Conservation (phyloP, 2,329 filamentous ascomycete species). For the Pseudopyricularia cyperi region DNA sequence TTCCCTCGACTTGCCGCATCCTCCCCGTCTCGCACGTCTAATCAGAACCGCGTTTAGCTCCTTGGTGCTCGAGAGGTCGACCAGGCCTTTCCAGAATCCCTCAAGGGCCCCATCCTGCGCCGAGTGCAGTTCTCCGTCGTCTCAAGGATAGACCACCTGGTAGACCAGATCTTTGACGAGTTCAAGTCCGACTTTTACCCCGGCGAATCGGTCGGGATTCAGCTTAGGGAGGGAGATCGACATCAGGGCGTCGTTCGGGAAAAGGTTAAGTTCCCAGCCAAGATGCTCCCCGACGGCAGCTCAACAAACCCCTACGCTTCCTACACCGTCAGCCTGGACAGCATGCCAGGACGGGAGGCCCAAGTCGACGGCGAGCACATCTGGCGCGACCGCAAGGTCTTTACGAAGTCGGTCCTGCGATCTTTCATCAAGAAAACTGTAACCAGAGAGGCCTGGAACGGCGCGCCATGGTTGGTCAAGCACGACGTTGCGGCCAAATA, state of each 20-base stretch:
- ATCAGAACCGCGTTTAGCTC: constrained; percentile 31
- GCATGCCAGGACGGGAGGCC: constrained; percentile 56
- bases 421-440: constrained; percentile 94
- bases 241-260: constrained; percentile 68
- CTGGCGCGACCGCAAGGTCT: constrained; percentile 75
- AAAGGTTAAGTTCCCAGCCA: constrained; percentile 63
- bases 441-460: constrained; percentile 82
- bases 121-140: constrained; percentile 85
- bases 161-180: constrained; percentile 57
- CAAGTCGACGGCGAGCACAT: constrained; percentile 74
- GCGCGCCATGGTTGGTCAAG: constrained; percentile 95
- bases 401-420: constrained; percentile 86
- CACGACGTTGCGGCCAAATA: constrained; percentile 67
- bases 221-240: constrained; percentile 54
- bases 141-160: constrained; percentile 74
- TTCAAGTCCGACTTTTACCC: constrained; percentile 89
- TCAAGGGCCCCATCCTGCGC: constrained; percentile 82
- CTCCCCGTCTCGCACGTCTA: background rate
- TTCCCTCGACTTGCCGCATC: background rate
- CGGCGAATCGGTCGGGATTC: constrained; percentile 68
- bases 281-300: constrained; percentile 52
- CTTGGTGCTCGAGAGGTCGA: constrained; percentile 81
- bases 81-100: constrained; percentile 75
- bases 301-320: constrained; percentile 59
- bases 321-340: constrained; percentile 67